Percentiles rank a stretch among this genome's conserved stretches.
Conservation (phyloP, 129 eudicot species). For the Daucus carota region DNA sequence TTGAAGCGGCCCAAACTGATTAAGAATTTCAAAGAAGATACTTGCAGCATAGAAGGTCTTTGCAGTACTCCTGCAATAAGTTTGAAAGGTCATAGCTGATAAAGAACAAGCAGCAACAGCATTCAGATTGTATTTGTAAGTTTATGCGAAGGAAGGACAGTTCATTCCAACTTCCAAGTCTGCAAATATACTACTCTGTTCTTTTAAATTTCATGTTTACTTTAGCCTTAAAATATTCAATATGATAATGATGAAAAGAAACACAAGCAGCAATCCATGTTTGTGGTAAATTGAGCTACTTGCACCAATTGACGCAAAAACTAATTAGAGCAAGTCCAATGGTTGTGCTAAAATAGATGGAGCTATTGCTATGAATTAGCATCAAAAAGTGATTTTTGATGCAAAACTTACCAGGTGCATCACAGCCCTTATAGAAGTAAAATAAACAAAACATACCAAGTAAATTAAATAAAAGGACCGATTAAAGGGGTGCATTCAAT, state of each 20-base stretch:
- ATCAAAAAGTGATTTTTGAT: no score
- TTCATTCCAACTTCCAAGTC: neutral
- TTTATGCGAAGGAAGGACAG: neutral
- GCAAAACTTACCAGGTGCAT: neutral
- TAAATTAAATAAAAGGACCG: no score
- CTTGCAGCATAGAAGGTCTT: constrained; percentile 97
- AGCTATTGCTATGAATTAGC: no score
- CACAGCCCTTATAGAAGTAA: neutral
- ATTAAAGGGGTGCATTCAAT: no score
- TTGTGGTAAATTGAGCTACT: neutral
- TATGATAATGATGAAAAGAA: neutral
- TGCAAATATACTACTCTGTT: neutral
- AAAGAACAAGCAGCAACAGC: neutral
- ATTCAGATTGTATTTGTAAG: neutral
- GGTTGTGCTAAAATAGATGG: no score
- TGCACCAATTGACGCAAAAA: neutral
- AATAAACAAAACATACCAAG: neutral
- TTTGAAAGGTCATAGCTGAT: neutral
- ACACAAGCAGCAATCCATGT: neutral
- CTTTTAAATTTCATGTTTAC: neutral
- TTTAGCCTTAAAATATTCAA: neutral
- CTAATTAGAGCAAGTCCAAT: no score
- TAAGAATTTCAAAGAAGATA: constrained; percentile 91
- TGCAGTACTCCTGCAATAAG: constrained; percentile 69
- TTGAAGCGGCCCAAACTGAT: constrained; percentile 80